Evolutionary conservation across 148 eudicot genomes (phyloP), one percentile per base, ranked within the genome.

Genomic region (Mesembryanthemum crystallinum): DNA sequence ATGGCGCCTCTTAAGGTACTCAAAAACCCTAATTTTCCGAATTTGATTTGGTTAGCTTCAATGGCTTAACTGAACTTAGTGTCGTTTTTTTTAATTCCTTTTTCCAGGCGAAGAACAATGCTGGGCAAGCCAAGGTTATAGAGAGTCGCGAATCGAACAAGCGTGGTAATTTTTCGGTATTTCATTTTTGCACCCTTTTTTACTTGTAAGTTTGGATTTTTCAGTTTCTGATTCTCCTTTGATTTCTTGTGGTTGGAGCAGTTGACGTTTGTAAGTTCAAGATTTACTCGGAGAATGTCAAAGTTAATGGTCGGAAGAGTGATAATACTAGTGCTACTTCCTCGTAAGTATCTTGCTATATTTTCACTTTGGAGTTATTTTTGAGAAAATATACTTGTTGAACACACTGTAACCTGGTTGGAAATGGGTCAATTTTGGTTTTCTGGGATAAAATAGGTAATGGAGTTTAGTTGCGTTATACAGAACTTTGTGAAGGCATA

Each of bases 251-350:
- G 23, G 17, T 76, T 23, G 15, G 55, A 32, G 42, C 43, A 76
- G 79, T 29, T 77, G 51, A 24, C n/a, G 17, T 59, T 29, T 69
- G 69, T 60, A 77, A 69, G 69, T 69, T 77, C 73, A 69, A 77
- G 79, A 33, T 77, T 59, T 77, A 77, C 35, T 77, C 79, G 35
- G 74, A 77, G 17, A 76, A 51, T 43, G 39, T 24, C 29, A 76
- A 42, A 30, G 30, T 67, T 8, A 18, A 25, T 76, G 72, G 32
- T 18, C 59, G 42, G 25, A 37, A 14, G 2, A 24, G 67, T 20
- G 47, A 43, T 8, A 70, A 24, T 18, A 35, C 20, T 23, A 66
- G 17, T 60, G 49, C 68, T 29, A 77, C 29, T 64, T 23, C 72
- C 54, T 24, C 27, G 79, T 77, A 69, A 47, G 79, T 58, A 45